Evolutionary conservation across 352 stramenopile species (phyloP).

Genomic region (Phytophthora cactorum): DNA sequence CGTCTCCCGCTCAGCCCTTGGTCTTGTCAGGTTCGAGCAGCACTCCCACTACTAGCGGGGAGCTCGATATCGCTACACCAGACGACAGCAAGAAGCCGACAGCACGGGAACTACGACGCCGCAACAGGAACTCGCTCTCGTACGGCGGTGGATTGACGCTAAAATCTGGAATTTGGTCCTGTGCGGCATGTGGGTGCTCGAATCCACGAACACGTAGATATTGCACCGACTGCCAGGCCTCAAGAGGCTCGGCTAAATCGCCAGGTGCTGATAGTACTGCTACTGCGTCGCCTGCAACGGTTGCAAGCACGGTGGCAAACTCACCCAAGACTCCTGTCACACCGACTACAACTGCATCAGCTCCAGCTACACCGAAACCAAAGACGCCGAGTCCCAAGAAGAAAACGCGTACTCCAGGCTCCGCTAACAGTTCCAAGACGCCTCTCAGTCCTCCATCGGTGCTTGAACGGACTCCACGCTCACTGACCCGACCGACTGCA

Average conservation of each 20-base stretch:
- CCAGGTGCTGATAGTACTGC: slow-evolving; percentile 15
- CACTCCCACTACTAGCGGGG: slow-evolving; percentile 7
- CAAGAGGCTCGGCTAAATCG: slow-evolving; percentile 33
- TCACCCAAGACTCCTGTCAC: slow-evolving; percentile 21
- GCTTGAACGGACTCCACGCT: slow-evolving; percentile 18
- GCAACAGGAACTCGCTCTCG: slow-evolving; percentile 28
- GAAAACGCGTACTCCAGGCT: slow-evolving; percentile 17
- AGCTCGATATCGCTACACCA: slow-evolving; percentile 22
- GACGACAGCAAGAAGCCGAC: slow-evolving; percentile 23
- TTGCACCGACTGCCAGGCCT: slow-evolving; percentile 54
- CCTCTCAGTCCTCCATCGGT: slow-evolving; percentile 18
- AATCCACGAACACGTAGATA: slow-evolving; percentile 54
- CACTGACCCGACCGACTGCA: slow-evolving; percentile 32
- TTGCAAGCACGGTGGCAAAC: slow-evolving; percentile 14
- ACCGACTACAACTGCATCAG: slow-evolving; percentile 1
- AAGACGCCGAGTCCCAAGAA: slow-evolving; percentile 18
- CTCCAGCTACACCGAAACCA: slow-evolving; percentile 2
- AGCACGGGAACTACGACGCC: slow-evolving; percentile 36
- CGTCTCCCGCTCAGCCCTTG: slow-evolving; percentile 4
- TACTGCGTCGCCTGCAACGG: slow-evolving; percentile 11
- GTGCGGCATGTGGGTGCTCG: slow-evolving; percentile 53
- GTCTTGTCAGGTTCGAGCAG: slow-evolving; percentile 14
- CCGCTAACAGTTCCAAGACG: slow-evolving; percentile 21
- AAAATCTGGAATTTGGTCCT: slow-evolving; percentile 60
- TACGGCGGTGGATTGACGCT: slow-evolving; percentile 36